Conservation (phyloP, 2,329 filamentous ascomycete species). For the Paecilomyces formosus region DNA sequence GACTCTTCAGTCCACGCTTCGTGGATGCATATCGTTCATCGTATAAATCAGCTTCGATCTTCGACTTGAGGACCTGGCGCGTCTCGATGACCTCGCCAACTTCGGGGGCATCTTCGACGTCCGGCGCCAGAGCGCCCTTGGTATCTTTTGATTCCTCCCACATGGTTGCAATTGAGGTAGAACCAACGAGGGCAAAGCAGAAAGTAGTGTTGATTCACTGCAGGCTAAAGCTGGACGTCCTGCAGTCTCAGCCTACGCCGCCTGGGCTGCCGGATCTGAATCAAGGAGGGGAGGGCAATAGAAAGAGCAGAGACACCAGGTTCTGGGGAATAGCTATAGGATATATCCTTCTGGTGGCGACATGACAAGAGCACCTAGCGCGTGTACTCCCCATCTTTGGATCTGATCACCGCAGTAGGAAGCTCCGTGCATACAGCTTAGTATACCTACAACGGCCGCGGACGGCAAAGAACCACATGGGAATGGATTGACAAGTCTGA, state of each 20-base stretch:
- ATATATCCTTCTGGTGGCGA: not conserved
- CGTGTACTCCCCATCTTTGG: not conserved
- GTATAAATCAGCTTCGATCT: not conserved
- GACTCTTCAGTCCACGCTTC: slow-evolving; percentile 34
- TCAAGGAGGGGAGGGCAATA: not conserved
- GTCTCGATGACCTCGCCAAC: not conserved
- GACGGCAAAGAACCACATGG: not conserved
- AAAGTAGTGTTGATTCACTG: not conserved
- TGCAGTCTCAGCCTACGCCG: not conserved
- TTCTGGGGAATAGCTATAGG: not conserved
- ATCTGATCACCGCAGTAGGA: not conserved
- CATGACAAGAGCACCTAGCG: not conserved
- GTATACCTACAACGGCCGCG: not conserved
- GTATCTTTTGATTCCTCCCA: not conserved
- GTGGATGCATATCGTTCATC: slow-evolving; percentile 6
- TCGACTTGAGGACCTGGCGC: not conserved
- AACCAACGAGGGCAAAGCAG: not conserved
- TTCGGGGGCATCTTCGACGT: not conserved
- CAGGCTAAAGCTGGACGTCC: not conserved
- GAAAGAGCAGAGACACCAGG: not conserved
- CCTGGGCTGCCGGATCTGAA: not conserved
- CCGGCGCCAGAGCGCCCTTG: not conserved
- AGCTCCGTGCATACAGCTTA: not conserved
- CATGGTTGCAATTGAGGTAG: not conserved
- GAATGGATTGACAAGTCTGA: not conserved